These are phyloP conservation scores for Talaromyces trachyspermus DNA, from an alignment of 495 filamentous ascomycete species.

Conservation along the genomic window DNA sequence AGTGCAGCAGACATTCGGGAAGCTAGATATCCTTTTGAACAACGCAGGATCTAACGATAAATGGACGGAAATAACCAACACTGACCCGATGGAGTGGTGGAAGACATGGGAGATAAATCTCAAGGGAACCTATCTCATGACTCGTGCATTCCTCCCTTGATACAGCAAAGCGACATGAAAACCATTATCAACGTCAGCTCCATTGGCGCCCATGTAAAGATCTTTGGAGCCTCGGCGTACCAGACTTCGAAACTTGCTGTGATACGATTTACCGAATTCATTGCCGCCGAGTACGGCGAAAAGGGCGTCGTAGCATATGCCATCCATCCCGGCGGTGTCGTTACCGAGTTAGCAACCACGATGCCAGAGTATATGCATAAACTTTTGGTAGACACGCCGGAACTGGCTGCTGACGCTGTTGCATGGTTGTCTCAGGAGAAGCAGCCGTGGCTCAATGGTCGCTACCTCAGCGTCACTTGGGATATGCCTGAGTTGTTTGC, in stretches of 20 bases:
- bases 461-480: slow-evolving; percentile 40
- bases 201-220: slow-evolving; percentile 30
- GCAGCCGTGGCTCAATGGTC: slow-evolving; percentile 43
- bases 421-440: slow-evolving; percentile 41
- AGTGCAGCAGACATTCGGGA: slow-evolving; percentile 23
- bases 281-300: slow-evolving; percentile 26
- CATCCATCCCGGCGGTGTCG: slow-evolving; percentile 44
- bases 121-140: slow-evolving; percentile 36
- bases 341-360: slow-evolving; percentile 34
- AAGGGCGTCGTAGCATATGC: slow-evolving; percentile 38
- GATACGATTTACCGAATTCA: slow-evolving; percentile 40
- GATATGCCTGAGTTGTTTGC: slow-evolving; percentile 41
- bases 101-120: slow-evolving; percentile 38
- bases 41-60: slow-evolving; percentile 41
- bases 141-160: slow-evolving; percentile 36
- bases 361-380: slow-evolving; percentile 13
- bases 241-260: slow-evolving; percentile 41
- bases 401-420: slow-evolving; percentile 40
- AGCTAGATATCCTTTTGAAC: slow-evolving; percentile 48
- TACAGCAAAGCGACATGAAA: slow-evolving; percentile 37
- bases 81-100: slow-evolving; percentile 41
- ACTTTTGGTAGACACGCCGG: slow-evolving; percentile 34
- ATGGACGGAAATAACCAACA: slow-evolving; percentile 29
- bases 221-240: slow-evolving; percentile 29
- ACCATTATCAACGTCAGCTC: slow-evolving; percentile 41